Percentiles rank a stretch among this genome's conserved stretches.
Evolutionary conservation across 2,329 filamentous ascomycete genomes (phyloP).

Genomic region (Verticillium longisporum): DNA sequence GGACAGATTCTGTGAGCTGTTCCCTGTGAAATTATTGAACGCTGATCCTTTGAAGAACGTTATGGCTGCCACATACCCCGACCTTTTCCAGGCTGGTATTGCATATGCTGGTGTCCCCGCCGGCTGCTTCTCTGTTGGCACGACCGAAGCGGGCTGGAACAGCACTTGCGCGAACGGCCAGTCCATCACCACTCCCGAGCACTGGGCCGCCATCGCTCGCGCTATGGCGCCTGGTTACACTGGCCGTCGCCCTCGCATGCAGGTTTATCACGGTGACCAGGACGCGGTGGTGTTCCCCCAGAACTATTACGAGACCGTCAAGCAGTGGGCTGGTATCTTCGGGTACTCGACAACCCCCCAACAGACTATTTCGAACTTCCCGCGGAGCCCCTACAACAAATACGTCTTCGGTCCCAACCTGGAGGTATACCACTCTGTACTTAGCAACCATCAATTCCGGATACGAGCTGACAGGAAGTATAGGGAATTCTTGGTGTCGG

Average conservation of each 20-base stretch:
- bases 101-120: constrained; percentile 47
- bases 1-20: too few species aligned
- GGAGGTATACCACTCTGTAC: constrained; percentile 7
- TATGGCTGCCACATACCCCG: constrained; percentile 47
- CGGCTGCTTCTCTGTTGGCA: constrained; percentile 44
- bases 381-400: constrained; percentile 29
- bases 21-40: background rate
- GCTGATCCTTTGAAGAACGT: constrained; percentile 24
- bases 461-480: background rate
- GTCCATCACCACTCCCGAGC: constrained; percentile 29
- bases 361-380: constrained; percentile 22
- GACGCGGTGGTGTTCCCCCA: constrained; percentile 42
- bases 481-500: constrained; percentile 8
- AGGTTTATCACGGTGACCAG: constrained; percentile 49
- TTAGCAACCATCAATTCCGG: background rate
- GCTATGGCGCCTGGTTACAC: constrained; percentile 44
- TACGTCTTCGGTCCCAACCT: constrained; percentile 28
- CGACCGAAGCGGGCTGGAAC: constrained; percentile 42
- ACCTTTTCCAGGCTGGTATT: constrained; percentile 44
- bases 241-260: constrained; percentile 45
- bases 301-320: constrained; percentile 51
- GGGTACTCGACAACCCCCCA: constrained; percentile 27
- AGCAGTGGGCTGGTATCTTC: constrained; percentile 47
- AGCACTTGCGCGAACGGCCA: constrained; percentile 45
- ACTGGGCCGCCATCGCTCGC: constrained; percentile 33